These are phyloP conservation scores for Flaveria floridana DNA, from an alignment of 140 eudicot species.

Conservation along the genomic window DNA sequence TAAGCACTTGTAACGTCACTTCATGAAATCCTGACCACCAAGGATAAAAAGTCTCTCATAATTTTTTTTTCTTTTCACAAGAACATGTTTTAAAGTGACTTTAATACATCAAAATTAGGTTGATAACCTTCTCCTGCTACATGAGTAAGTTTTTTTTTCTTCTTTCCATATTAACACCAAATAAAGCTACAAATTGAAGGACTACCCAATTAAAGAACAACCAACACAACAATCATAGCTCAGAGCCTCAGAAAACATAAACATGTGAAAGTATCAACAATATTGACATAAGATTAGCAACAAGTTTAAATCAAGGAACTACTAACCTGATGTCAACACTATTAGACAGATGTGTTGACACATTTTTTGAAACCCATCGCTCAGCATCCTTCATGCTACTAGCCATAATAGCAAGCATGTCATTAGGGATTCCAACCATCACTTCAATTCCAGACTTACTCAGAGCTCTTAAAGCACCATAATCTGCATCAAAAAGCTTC, in stretches of 20 bases:
- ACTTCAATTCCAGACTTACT: constrained; percentile 60
- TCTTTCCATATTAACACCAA: not conserved
- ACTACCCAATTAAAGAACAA: not conserved
- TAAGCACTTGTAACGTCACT: too few relatives aligned
- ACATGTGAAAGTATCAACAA: constrained; percentile 2
- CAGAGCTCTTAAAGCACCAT: constrained; percentile 41
- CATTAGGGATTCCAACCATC: constrained; percentile 78
- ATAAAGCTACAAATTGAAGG: not conserved
- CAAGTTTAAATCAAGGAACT: constrained; percentile 1
- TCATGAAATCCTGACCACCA: too few relatives aligned
- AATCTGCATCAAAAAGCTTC: constrained; percentile 73
- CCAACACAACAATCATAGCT: constrained; percentile 17
- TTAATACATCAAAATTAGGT: too few relatives aligned
- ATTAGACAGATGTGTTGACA: constrained; percentile 37
- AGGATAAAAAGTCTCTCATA: too few relatives aligned
- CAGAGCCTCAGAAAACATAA: not conserved
- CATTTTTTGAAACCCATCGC: constrained; percentile 54
- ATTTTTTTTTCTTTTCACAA: too few relatives aligned
- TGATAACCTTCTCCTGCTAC: too few relatives aligned
- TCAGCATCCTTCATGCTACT: constrained; percentile 58
- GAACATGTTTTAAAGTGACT: too few relatives aligned
- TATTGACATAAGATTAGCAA: constrained; percentile 9
- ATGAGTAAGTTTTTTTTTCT: too few relatives aligned
- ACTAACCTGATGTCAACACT: constrained; percentile 38
- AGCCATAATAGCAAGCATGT: constrained; percentile 53